Conservation (phyloP, 1,139 yeast genomes). For the Hemisphaericaspora xylofermentans region DNA sequence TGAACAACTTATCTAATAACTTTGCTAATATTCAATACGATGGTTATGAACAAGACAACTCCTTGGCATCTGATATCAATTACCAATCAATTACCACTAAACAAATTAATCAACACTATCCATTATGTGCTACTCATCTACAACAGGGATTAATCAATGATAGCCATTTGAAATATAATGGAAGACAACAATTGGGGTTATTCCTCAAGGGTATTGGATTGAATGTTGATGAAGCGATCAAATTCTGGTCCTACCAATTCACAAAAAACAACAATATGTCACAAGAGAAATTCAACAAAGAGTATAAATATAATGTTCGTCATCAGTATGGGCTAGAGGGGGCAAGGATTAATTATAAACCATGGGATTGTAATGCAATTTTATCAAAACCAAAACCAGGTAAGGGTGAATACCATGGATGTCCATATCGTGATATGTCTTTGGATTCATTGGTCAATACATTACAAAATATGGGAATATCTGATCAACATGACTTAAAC, state of each 20-base stretch:
- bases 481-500: constrained; percentile 59
- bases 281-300: constrained; percentile 78
- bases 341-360: constrained; percentile 77
- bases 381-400: constrained; percentile 71
- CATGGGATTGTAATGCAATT: constrained; percentile 82
- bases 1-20: constrained; percentile 75
- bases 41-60: constrained; percentile 29
- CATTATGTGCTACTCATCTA: constrained; percentile 76
- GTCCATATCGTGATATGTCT: constrained; percentile 82
- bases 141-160: constrained; percentile 58
- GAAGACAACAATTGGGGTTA: constrained; percentile 81
- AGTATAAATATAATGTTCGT: constrained; percentile 81
- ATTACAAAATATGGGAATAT: constrained; percentile 67
- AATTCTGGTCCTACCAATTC: constrained; percentile 80
- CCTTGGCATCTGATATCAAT: constrained; percentile 51
- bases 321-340: constrained; percentile 94
- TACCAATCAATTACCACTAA: constrained; percentile 60
- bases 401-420: constrained; percentile 80
- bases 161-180: constrained; percentile 77
- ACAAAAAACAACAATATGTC: constrained; percentile 52
- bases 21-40: constrained; percentile 61
- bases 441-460: constrained; percentile 57
- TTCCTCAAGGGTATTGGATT: constrained; percentile 90
- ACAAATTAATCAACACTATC: constrained; percentile 64
- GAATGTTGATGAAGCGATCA: constrained; percentile 80